These are phyloP conservation scores for Tetrahymena elliotti DNA, from an alignment of 73 alveolate genomes.

Conservation along the genomic window DNA sequence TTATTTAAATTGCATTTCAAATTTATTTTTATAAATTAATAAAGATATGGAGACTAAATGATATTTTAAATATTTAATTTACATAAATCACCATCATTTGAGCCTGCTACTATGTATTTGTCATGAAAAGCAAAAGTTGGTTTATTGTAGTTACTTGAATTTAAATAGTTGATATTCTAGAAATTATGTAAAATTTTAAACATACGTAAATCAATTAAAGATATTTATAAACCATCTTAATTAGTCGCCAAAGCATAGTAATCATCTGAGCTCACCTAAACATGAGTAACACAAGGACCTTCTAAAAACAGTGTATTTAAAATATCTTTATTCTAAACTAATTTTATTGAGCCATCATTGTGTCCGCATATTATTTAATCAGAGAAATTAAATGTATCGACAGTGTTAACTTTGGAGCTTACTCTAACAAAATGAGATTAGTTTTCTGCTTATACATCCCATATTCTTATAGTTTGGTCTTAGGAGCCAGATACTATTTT, in stretches of 20 bases:
- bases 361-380: neutral
- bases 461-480: neutral
- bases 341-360: neutral
- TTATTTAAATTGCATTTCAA: neutral
- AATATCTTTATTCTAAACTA: neutral
- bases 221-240: neutral
- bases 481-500: neutral
- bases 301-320: neutral
- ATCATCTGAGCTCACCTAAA: neutral
- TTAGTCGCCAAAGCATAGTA: neutral
- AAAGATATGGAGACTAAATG: too few species aligned
- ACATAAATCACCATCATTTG: neutral
- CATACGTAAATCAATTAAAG: neutral
- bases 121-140: neutral
- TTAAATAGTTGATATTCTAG: neutral
- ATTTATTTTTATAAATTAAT: too few species aligned
- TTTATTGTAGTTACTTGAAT: neutral
- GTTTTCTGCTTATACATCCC: neutral
- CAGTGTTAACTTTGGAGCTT: neutral
- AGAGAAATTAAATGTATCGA: neutral
- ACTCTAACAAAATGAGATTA: neutral
- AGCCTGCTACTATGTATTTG: neutral
- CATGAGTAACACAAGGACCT: neutral
- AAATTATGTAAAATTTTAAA: neutral
- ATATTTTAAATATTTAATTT: too few species aligned